Base-by-base conservation (phyloP, 257 asterid species). In the Lycium barbarum region DNA sequence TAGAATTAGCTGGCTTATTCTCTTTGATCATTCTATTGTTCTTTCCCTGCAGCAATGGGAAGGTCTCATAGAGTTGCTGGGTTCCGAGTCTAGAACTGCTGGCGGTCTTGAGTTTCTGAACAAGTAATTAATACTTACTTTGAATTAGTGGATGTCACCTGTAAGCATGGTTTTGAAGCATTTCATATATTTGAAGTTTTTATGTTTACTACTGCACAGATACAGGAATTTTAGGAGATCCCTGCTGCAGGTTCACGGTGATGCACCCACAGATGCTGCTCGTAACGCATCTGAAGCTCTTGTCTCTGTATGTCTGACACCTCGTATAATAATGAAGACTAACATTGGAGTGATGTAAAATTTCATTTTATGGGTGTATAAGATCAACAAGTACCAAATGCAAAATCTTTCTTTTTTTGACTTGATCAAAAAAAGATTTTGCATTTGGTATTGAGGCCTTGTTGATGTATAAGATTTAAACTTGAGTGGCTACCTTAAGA, bases 61-160 rank as follows among this genome's bases (percentile, higher is more conserved):
- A 91, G 98, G 99, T 80, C 91, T 95, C 90, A 92, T 93, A 81
- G 99, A 93, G 81, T 87, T 96, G 88, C 91, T 95, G 82, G 98
- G 95, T 53, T 89, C 92, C 22, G 97, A 96, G 89, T 86, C 98
- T 18, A 91, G 88, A 87, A 90, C 93, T 79, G 94, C 97, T 36
- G 97, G 99, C 2, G 96, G 99, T 55, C 98, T 96, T 73, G 96
- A 96, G 86, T 96, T 96, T 91, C 86, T 96, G 92, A 94, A 92
- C 84, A 94, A 87, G 99, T 94, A 66, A 66, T 84, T 80, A 35
- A 71, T 84, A 63, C 67, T 78, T 9, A 33, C 54, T 79, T 51
- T 76, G 82, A 26, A 76, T 51, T 54, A 51, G 79, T 76, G 82
- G 82, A 7, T 76, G 15, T 4, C 26, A 76, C 82, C 82, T 51